Evolutionary conservation across 352 stramenopile genomes (phyloP).

Genomic region (Phytophthora litchii): DNA sequence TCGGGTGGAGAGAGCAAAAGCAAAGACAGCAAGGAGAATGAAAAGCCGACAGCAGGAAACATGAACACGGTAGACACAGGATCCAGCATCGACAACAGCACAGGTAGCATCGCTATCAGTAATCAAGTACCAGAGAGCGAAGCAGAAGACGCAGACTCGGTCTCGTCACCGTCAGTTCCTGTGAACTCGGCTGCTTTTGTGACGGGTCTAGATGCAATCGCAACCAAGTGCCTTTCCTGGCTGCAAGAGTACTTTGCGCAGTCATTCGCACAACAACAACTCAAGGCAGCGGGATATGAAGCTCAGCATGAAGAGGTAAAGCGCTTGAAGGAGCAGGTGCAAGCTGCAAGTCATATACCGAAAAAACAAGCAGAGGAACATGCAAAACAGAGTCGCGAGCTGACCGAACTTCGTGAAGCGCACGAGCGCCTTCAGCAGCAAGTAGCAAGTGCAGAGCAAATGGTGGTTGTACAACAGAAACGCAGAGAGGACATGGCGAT

Average conservation of each 20-base stretch:
- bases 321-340: constrained; percentile 38
- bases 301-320: constrained; percentile 53
- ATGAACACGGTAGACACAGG: not conserved
- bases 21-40: constrained; percentile 9
- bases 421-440: constrained; percentile 29
- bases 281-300: constrained; percentile 52
- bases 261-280: constrained; percentile 52
- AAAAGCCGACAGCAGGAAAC: not conserved
- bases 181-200: constrained; percentile 38
- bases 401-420: constrained; percentile 34
- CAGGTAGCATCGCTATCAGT: not conserved
- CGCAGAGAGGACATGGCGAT: constrained; percentile 42
- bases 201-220: constrained; percentile 46
- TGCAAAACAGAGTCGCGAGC: constrained; percentile 36
- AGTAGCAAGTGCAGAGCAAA: constrained; percentile 17
- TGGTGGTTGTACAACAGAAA: constrained; percentile 29
- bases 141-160: constrained; percentile 9
- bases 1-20: constrained; percentile 10
- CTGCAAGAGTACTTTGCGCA: constrained; percentile 55
- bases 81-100: constrained; percentile 2
- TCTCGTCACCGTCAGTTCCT: constrained; percentile 7
- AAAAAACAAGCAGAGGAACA: constrained; percentile 34
- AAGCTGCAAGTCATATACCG: constrained; percentile 25
- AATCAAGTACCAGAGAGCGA: constrained; percentile 2
- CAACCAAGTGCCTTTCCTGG: constrained; percentile 60